Evolutionary conservation across 768 basidiomycete species (phyloP), one percentile per base, ranked within the genome.

Genomic region (Tylopilus felleus): DNA sequence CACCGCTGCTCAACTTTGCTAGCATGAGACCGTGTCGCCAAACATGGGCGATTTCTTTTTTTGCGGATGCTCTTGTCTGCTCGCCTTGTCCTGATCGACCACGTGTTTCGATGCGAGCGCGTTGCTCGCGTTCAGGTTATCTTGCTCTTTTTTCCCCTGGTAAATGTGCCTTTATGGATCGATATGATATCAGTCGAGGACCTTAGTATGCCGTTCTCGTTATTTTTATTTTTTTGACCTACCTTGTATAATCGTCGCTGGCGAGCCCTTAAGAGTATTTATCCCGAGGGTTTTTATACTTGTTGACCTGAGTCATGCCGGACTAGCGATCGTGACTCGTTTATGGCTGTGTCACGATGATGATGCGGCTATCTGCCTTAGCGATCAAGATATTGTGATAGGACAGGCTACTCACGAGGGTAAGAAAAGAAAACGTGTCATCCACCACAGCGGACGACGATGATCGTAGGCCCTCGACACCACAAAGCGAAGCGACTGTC

Each of bases 121-220:
- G 21, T 48, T 25, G 47, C 38, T 51, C 47, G 28, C 31, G 44
- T 22, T 36, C 31, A 10, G 13, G 31, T 36, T 38, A n/a, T 19
- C 38, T n/a, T n/a, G 33, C n/a, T 29, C 29, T n/a, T n/a, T 4
- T 36, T 36, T 36, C 3, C 28, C 21, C 25, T 14, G 33, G 10
- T 51, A 4, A 19, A 22, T 49, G 45, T 49, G 29, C 31, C 51
- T 50, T 4, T 61, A 51, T 66, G 51, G 53, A 45, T 33, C 40
- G 40, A 58, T 58, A 61, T 62, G 49, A 62, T 52, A 55, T 67
- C 48, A 65, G 55, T 56, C 35, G 21, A 56, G 55, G 54, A 56
- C 45, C 19, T 38, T 48, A 16, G 25, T 55, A 59, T 59, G 47
- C 49, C 21, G 17, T 40, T 38, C 39, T 23, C 38, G 14, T 49